Evolutionary conservation across 495 filamentous ascomycete species (phyloP), one percentile per base, ranked within the genome.

Genomic region (Neurospora sp.): DNA sequence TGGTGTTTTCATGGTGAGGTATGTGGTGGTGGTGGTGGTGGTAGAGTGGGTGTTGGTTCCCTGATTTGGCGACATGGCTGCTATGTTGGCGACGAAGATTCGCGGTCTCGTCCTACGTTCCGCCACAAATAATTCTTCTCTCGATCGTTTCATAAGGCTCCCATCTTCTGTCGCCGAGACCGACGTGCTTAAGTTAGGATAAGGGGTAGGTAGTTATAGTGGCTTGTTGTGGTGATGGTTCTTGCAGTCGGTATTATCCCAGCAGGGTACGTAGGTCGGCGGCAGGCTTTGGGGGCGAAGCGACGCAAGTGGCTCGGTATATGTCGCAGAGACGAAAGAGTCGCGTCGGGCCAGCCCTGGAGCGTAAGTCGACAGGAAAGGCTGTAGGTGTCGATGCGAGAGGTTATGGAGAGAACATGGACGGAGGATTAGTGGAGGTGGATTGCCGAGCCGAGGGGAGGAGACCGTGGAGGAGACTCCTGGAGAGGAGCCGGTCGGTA

Each of bases 1-100:
- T n/a, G 83, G 79, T 5, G 85, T 85, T 77, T 85, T 87, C 83
- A 85, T 85, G 38, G 80, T 85, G 78, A 79, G 84, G 73, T 82
- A 83, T 23, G 80, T 69, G 39, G 79, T 76, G 27, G 39, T 39
- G 14, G 39, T 39, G 14, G 70, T 59, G 11, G 44, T 40, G 35
- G 39, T 40, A 71, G 40, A 35, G 23, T 71, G 44, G 39, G 70
- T 59, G 44, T 2, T 48, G 70, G 70, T 71, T 41, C 39, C 54
- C 27, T 66, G 54, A 4, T 35, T 66, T 18, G 54, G 54, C 14
- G 54, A 66, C 54, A 66, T 66, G 54, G 54, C 54, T 39, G 54
- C 54, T 39, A 72, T 62, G 70, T 74, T 77, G 73, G 76, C 54
- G 27, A 66, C 54, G 54, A 66, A 66, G 27, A 66, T 66, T 16